A percentile compares a stretch with the other conserved stretches of the same genome.
phyloP scores from a whole-genome alignment of 352 stramenopile genomes.

The Globisporangium mamillatum region DNA sequence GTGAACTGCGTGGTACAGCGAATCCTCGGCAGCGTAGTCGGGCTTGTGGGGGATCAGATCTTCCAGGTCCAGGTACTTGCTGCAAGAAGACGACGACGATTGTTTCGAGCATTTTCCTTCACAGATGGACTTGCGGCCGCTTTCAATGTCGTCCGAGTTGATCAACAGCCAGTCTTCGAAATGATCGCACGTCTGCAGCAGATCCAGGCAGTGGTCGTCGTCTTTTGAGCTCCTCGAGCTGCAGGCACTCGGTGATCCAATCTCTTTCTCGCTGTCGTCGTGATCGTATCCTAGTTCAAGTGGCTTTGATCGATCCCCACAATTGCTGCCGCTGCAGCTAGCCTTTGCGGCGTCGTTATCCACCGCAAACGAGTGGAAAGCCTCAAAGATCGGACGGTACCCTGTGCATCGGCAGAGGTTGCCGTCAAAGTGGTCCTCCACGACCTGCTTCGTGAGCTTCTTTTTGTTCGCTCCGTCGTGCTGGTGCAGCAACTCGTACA shows the following conservation, averaged over 20 bases:
- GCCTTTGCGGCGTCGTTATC: background rate
- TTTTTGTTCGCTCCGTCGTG: constrained; percentile 43
- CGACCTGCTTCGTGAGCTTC: constrained; percentile 67
- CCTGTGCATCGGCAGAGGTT: constrained; percentile 95
- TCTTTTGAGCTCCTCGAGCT: background rate
- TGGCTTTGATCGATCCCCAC: background rate
- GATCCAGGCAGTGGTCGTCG: background rate
- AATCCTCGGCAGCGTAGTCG: constrained; percentile 6
- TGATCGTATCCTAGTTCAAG: constrained; percentile 14
- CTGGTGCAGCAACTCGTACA: constrained; percentile 78
- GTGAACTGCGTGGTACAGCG: constrained; percentile 4
- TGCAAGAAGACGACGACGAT: constrained; percentile 2
- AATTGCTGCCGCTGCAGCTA: background rate
- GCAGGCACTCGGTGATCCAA: background rate
- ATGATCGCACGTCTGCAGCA: constrained; percentile 24
- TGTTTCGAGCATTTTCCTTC: constrained; percentile 21
- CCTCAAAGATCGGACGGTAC: constrained; percentile 70
- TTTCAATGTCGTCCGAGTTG: constrained; percentile 18
- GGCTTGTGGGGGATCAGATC: constrained; percentile 22
- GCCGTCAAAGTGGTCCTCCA: constrained; percentile 94
- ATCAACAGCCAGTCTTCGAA: constrained; percentile 32
- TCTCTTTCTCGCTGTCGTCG: background rate
- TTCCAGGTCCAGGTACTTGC: constrained; percentile 32
- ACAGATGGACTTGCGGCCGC: constrained; percentile 23
- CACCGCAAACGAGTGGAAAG: constrained; percentile 18